A percentile compares a stretch with the other conserved stretches of the same genome.
phyloP scores from a whole-genome alignment of 2,329 filamentous ascomycete species.

The Clonostachys rosea region DNA sequence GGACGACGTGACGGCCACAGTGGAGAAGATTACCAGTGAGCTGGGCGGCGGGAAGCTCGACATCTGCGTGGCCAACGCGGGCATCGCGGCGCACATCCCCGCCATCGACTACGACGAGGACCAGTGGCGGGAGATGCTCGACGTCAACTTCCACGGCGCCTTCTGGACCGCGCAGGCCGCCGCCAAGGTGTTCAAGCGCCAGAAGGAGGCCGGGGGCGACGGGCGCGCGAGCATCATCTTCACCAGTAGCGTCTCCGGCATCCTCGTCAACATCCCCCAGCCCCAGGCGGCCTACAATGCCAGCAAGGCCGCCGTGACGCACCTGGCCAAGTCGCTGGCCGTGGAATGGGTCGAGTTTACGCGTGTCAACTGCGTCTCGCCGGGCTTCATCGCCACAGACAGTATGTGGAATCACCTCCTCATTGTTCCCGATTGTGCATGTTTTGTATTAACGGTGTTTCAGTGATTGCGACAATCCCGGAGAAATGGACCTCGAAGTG shows the following conservation, averaged over 20 bases:
- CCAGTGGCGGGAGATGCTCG: conserved; percentile 43
- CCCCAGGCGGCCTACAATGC: conserved; percentile 33
- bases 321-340: conserved; percentile 55
- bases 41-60: conserved; percentile 30
- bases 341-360: conserved; percentile 72
- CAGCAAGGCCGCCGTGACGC: conserved; percentile 31
- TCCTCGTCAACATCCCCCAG: conserved; percentile 43
- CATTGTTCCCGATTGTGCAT: neutral
- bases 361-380: conserved; percentile 63
- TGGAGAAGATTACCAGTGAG: conserved; percentile 23
- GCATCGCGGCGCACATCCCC: conserved; percentile 48
- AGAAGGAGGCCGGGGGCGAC: conserved; percentile 15
- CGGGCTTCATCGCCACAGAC: conserved; percentile 55
- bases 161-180: conserved; percentile 31
- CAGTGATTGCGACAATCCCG: conserved; percentile 12
- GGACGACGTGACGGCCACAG: conserved; percentile 21
- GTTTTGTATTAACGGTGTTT: conserved; percentile 39
- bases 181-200: conserved; percentile 29
- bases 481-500: conserved; percentile 11
- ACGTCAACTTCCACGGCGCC: conserved; percentile 45
- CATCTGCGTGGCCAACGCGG: conserved; percentile 35
- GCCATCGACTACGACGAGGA: conserved; percentile 47
- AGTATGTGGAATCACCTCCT: neutral
- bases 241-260: conserved; percentile 41
- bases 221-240: conserved; percentile 41